Conservation (phyloP, 495 filamentous ascomycete species). For the Lepidopterella palustris region DNA sequence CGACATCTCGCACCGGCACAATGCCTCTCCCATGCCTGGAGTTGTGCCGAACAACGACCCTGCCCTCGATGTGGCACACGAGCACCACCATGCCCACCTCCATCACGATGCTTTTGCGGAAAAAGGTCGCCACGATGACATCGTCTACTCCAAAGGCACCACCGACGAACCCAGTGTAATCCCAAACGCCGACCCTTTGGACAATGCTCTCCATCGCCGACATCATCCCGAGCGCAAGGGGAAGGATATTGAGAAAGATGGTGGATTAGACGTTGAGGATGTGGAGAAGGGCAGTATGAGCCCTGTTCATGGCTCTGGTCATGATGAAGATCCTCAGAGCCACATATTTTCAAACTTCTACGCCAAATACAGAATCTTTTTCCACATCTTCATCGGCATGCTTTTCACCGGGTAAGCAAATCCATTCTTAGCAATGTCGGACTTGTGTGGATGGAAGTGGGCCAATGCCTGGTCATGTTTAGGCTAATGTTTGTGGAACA, state of each 20-base stretch:
- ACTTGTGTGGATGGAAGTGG: not conserved
- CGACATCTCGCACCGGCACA: conserved; percentile 26
- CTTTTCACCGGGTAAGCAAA: conserved; percentile 55
- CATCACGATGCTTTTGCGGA: conserved; percentile 46
- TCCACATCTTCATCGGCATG: conserved; percentile 48
- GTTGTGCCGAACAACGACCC: conserved; percentile 38
- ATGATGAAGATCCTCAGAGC: conserved; percentile 32
- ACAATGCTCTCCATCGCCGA: conserved; percentile 35
- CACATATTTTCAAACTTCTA: conserved; percentile 36
- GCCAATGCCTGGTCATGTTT: not conserved
- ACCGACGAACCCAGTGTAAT: conserved; percentile 43
- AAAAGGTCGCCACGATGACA: conserved; percentile 41
- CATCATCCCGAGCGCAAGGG: conserved; percentile 33
- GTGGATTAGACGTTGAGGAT: conserved; percentile 29
- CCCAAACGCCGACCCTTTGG: conserved; percentile 39
- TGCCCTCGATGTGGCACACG: conserved; percentile 37
- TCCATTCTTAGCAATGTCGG: not conserved
- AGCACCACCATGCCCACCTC: conserved; percentile 49
- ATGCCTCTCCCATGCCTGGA: conserved; percentile 32
- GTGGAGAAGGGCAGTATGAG: conserved; percentile 40
- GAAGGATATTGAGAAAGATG: conserved; percentile 27
- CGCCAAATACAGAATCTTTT: conserved; percentile 38
- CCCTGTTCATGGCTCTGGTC: conserved; percentile 13
- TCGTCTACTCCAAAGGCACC: conserved; percentile 44
- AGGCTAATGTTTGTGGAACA: conserved; percentile 27